phyloP scores from a whole-genome alignment of 2,329 filamentous ascomycete species.

The Purpureocillium lavendulum region DNA sequence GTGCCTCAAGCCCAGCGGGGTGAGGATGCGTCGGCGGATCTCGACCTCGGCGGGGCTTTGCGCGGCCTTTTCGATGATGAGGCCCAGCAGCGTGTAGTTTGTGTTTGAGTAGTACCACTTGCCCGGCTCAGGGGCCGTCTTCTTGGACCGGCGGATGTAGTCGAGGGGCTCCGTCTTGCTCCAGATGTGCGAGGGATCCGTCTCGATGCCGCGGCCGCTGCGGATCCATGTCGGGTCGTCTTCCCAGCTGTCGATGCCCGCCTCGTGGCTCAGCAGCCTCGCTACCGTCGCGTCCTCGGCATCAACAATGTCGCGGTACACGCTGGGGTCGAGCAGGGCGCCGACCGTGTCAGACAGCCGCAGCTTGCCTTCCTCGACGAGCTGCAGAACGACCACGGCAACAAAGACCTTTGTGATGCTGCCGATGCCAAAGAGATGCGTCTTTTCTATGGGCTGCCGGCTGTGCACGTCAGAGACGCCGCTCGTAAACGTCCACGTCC shows the following conservation, averaged over 20 bases:
- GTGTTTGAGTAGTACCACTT: conserved; percentile 8
- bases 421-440: conserved; percentile 8
- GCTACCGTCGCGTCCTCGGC: conserved; percentile 3
- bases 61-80: conserved; percentile 6
- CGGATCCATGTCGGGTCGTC: conserved; percentile 7
- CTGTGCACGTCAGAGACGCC: conserved; percentile 2
- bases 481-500: conserved; percentile 3
- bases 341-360: conserved; percentile 5
- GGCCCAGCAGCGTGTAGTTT: conserved; percentile 9
- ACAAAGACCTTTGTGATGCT: conserved; percentile 11
- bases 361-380: conserved; percentile 8
- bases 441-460: conserved; percentile 1
- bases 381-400: conserved; percentile 8
- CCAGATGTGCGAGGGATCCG: conserved; percentile 6
- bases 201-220: conserved; percentile 5
- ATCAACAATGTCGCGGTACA: conserved; percentile 6
- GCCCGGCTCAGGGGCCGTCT: conserved; percentile 5
- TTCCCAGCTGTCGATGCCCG: conserved; percentile 9
- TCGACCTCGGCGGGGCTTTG: conserved; percentile 5
- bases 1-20: conserved; percentile 4
- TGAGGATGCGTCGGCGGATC: conserved; percentile 5
- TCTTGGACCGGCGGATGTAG: conserved; percentile 8
- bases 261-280: conserved; percentile 5
- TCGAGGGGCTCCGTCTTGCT: conserved; percentile 7
- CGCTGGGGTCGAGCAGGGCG: conserved; percentile 1